Conservation (phyloP, 202 grass and related monocot genomes). For the Setaria viridis region DNA sequence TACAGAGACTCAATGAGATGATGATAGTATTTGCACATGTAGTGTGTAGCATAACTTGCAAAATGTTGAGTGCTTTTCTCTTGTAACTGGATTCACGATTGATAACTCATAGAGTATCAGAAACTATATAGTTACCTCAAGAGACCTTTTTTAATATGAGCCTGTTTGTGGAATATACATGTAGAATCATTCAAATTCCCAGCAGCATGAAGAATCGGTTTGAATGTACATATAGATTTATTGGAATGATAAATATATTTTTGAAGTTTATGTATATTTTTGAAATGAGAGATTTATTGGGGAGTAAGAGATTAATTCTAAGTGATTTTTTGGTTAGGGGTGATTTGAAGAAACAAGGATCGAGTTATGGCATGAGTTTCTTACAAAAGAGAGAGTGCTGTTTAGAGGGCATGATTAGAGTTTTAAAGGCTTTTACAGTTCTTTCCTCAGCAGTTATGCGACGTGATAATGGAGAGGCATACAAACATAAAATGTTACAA, state of each 20-base stretch:
- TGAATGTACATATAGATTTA: neutral
- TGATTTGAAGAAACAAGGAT: neutral
- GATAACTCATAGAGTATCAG: constrained; percentile 8
- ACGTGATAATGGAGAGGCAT: neutral
- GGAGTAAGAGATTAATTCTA: neutral
- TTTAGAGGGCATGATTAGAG: neutral
- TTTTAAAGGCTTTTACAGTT: neutral
- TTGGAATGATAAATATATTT: neutral
- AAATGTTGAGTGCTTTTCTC: constrained; percentile 6
- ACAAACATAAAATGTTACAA: constrained; percentile 15
- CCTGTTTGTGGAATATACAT: neutral
- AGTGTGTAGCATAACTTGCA: constrained; percentile 13
- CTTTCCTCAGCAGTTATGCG: neutral
- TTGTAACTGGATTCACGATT: constrained; percentile 20
- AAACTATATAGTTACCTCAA: neutral
- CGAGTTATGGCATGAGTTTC: neutral
- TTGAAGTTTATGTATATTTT: neutral
- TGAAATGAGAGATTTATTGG: neutral
- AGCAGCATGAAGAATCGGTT: neutral
- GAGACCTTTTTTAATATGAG: neutral
- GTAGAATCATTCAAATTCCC: neutral
- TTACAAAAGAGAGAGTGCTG: neutral
- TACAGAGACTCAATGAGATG: constrained; percentile 11
- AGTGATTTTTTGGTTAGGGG: neutral
- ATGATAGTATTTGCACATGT: neutral